phyloP scores from a whole-genome alignment of 164 flowering plant species.

The Saururus chinensis region DNA sequence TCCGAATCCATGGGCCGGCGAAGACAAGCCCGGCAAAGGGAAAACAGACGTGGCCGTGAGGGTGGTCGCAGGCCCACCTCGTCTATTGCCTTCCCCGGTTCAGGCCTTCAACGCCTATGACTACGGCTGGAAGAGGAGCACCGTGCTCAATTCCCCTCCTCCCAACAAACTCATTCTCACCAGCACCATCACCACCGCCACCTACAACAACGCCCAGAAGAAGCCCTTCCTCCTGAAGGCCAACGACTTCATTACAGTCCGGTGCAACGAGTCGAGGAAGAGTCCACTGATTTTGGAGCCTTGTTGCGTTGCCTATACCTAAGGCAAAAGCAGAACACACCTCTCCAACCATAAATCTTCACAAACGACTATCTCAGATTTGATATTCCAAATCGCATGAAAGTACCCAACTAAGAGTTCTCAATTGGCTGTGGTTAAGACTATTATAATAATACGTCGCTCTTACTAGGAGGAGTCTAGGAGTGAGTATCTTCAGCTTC shows the following conservation, averaged over 20 bases:
- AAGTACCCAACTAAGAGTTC: too few species aligned
- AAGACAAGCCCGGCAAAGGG: background rate
- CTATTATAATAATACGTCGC: too few species aligned
- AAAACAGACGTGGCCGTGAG: conserved; percentile 7
- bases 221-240: background rate
- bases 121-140: conserved; percentile 41
- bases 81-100: background rate
- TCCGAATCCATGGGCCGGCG: background rate
- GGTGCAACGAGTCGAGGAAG: conserved; percentile 52
- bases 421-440: too few species aligned
- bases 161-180: background rate
- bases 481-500: too few species aligned
- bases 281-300: conserved; percentile 50
- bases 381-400: too few species aligned
- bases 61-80: conserved; percentile 4
- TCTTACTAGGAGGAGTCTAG: too few species aligned
- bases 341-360: too few species aligned
- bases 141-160: background rate
- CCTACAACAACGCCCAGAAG: background rate
- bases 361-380: too few species aligned
- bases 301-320: conserved; percentile 67
- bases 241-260: conserved; percentile 6
- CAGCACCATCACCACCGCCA: too few species aligned
- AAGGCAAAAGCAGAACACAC: background rate
- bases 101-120: conserved; percentile 47